A percentile compares a stretch with the other conserved stretches of the same genome.
Conservation (phyloP, 2,329 filamentous ascomycete species). For the Penicillium occitanis region DNA sequence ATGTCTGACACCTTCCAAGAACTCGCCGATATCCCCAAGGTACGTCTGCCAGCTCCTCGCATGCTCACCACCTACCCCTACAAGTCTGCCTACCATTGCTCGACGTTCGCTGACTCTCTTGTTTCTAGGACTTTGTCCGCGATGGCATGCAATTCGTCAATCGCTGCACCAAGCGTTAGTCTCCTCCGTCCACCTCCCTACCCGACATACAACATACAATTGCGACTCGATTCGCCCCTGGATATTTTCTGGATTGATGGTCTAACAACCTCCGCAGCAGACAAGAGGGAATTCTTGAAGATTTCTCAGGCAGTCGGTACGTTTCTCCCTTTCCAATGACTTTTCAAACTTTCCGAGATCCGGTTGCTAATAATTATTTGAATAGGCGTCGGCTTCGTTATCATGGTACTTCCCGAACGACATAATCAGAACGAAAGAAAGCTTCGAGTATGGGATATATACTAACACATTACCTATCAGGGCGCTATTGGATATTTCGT, state of each 20-base stretch:
- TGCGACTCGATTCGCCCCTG: neutral
- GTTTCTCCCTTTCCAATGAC: neutral
- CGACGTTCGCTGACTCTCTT: neutral
- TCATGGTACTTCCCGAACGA: conserved; percentile 45
- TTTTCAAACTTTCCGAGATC: too few relatives aligned
- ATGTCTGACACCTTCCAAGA: conserved; percentile 62
- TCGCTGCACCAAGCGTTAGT: conserved; percentile 52
- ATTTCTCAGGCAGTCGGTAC: conserved; percentile 51
- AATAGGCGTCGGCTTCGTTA: conserved; percentile 52
- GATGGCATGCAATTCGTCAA: conserved; percentile 52
- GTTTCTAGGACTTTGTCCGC: conserved; percentile 49
- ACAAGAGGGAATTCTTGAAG: conserved; percentile 61
- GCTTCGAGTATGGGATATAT: neutral
- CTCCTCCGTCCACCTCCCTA: neutral
- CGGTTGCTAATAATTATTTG: conserved; percentile 24
- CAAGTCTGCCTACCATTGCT: neutral
- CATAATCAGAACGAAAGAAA: conserved; percentile 10
- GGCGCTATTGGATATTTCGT: conserved; percentile 61
- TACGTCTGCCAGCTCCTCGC: neutral
- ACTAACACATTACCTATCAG: conserved; percentile 25
- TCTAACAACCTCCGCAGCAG: conserved; percentile 45
- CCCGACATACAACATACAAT: neutral
- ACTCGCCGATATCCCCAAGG: conserved; percentile 56
- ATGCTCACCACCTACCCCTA: neutral
- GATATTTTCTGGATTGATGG: neutral